Evolutionary conservation across 2,329 filamentous ascomycete species (phyloP), one percentile per base, ranked within the genome.

Genomic region (Xylariaceae sp.): DNA sequence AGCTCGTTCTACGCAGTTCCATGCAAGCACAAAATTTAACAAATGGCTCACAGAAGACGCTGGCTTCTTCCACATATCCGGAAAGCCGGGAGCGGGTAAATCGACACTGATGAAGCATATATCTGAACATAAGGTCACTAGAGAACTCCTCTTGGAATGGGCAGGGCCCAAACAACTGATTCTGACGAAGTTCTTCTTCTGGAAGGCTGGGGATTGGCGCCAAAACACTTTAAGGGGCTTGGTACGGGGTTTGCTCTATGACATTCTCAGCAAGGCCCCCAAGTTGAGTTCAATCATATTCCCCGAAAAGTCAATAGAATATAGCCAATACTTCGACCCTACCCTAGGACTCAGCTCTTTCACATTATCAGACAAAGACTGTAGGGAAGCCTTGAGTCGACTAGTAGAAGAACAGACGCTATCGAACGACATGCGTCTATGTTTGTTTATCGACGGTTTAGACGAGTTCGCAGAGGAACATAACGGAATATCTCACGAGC

Each of bases 91-190:
- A 7, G 56, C 61, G 1, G 63, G 64, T 1, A 66, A 66, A 41
- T 66, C 63, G 4, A 65, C 64, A 7, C 40, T 66, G 1, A 63
- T 66, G 59, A 65, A 66, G 48, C 59, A 59, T 23, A 51, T 65
- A 5, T 52, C 48, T 1, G 44, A 41, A 6, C 56, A 65, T 16
- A 18, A 19, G 9, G 16, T 29, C 23, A 48, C 52, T 4, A 40
- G 12, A 37, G 2, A 32, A 0, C 32, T 59, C 40, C 37, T 64
- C 2, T 12, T 41, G 12, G 19, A 48, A 1, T 66, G 61, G 64
- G 58, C 56, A 12, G 18, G 44, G 3, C 42, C 20, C 5, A 48
- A 48, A 20, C 29, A 46, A 40, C 46, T 63, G 3, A 46, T 51
- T 0, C 2, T 57, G 7, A 53, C 57, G 1, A 50, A 20, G 2